Percentiles rank a stretch among this genome's conserved stretches.
Conservation (phyloP, 2,329 filamentous ascomycete species). For the Verticillium albo-atrum region DNA sequence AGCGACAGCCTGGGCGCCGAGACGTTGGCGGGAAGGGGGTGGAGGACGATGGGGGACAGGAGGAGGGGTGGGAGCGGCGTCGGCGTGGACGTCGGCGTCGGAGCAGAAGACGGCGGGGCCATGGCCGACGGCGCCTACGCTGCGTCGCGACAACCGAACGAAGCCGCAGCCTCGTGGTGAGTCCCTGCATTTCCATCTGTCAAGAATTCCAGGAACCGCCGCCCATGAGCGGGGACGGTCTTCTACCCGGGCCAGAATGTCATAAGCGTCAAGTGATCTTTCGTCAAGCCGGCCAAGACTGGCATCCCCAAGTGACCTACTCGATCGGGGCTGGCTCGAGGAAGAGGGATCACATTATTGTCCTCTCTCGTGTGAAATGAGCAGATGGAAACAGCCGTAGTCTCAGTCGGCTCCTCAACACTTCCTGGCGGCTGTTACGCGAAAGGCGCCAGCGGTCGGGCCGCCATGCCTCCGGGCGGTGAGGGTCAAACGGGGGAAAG, state of each 20-base stretch:
- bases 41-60: background rate
- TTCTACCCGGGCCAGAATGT: background rate
- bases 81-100: background rate
- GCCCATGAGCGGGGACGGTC: slow-evolving; percentile 1
- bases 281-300: background rate
- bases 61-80: background rate
- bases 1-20: slow-evolving; percentile 2
- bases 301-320: background rate
- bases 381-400: background rate
- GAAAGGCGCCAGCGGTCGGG: background rate
- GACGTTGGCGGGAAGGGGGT: background rate
- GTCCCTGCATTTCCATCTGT: background rate
- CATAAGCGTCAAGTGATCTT: background rate
- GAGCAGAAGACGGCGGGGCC: background rate
- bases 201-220: background rate
- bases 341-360: background rate
- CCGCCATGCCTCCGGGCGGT: background rate
- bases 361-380: background rate
- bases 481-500: background rate
- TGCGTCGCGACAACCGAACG: background rate
- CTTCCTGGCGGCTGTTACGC: background rate
- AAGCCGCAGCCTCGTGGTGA: background rate
- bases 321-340: background rate
- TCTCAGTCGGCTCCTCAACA: background rate
- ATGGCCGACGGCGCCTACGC: background rate